Evolutionary conservation across 2,329 filamentous ascomycete genomes (phyloP).

Genomic region (Sarocladium oryzae): DNA sequence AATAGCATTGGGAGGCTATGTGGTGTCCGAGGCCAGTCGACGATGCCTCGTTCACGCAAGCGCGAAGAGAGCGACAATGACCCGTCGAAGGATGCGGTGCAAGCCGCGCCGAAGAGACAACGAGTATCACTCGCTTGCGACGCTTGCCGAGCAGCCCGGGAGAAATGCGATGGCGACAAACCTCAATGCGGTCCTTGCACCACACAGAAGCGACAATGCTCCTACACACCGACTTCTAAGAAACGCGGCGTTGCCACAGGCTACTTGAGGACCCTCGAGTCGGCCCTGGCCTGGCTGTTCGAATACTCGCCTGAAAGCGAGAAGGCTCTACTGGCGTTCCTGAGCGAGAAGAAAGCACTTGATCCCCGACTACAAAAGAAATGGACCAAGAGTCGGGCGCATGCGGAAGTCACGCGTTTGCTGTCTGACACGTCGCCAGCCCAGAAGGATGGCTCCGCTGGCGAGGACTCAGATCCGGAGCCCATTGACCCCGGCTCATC

Average conservation of each 20-base stretch:
- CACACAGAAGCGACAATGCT: slow-evolving; percentile 56
- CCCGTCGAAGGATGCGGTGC: slow-evolving; percentile 15
- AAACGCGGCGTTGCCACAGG: slow-evolving; percentile 76
- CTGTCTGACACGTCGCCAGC: slow-evolving; percentile 39
- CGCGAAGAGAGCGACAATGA: slow-evolving; percentile 1
- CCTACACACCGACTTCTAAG: slow-evolving; percentile 66
- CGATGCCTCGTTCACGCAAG: slow-evolving; percentile 3
- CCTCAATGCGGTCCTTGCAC: slow-evolving; percentile 63
- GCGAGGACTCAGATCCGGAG: slow-evolving; percentile 25
- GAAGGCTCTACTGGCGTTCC: slow-evolving; percentile 45
- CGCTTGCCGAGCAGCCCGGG: slow-evolving; percentile 58
- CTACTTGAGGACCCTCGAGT: slow-evolving; percentile 67
- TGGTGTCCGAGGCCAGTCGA: background rate
- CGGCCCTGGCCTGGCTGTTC: slow-evolving; percentile 61
- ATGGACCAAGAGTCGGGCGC: slow-evolving; percentile 58
- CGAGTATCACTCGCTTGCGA: slow-evolving; percentile 65
- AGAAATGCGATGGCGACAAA: slow-evolving; percentile 66
- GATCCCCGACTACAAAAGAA: slow-evolving; percentile 52
- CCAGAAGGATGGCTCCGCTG: slow-evolving; percentile 22
- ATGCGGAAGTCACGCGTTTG: slow-evolving; percentile 56
- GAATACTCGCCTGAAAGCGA: slow-evolving; percentile 55
- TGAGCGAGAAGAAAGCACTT: slow-evolving; percentile 26
- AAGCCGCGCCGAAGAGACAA: slow-evolving; percentile 45
- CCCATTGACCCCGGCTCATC: background rate
- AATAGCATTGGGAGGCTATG: background rate